A percentile compares a stretch with the other conserved stretches of the same genome.
phyloP scores from a whole-genome alignment of 1,284 basidiomycete genomes.

The Apiotrichum gracile region DNA sequence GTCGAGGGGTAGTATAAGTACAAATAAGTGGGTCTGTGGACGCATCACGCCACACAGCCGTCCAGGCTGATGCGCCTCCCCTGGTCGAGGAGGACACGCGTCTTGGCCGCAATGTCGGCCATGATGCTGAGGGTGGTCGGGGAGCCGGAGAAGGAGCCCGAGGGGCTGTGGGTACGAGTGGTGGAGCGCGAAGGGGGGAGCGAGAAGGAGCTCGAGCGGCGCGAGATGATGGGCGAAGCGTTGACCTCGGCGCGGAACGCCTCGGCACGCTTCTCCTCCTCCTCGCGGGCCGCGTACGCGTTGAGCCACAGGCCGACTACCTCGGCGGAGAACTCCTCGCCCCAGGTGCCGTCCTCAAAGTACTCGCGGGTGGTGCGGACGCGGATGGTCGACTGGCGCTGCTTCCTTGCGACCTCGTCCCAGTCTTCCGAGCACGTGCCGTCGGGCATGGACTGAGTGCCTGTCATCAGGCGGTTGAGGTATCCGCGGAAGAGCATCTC shows the following conservation, averaged over 20 bases:
- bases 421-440: not conserved
- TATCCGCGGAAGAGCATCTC: not conserved
- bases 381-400: not conserved
- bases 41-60: not conserved
- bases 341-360: constrained; percentile 2
- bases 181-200: not conserved
- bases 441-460: not conserved
- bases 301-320: constrained; percentile 7
- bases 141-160: not conserved
- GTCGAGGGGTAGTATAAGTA: not conserved
- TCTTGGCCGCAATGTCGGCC: not conserved
- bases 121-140: not conserved
- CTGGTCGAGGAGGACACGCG: not conserved
- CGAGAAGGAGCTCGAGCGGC: not conserved
- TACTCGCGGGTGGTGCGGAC: not conserved
- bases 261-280: not conserved
- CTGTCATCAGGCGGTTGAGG: not conserved
- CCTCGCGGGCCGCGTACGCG: not conserved
- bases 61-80: not conserved
- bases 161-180: not conserved
- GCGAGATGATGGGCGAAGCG: not conserved
- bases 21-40: not conserved
- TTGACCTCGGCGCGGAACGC: not conserved
- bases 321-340: constrained; percentile 3
- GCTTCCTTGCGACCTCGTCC: not conserved